phyloP scores from a whole-genome alignment of 768 basidiomycete genomes.

The Tulasnella sp. region DNA sequence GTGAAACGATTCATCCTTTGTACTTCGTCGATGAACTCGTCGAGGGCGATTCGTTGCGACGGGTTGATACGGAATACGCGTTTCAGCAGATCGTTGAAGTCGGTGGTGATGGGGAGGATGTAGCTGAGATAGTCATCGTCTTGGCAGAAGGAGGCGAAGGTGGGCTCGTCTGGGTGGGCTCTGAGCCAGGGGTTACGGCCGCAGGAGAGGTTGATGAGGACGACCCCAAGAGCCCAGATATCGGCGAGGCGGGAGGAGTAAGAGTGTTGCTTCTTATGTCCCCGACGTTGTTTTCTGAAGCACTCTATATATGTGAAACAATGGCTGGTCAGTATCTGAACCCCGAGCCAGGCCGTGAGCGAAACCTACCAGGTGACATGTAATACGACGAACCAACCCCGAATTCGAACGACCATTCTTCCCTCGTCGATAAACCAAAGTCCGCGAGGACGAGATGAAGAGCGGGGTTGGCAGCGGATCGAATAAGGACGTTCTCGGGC shows the following conservation, averaged over 20 bases:
- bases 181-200: constrained; percentile 96
- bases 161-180: constrained; percentile 46
- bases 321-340: not conserved
- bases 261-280: constrained; percentile 51
- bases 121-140: constrained; percentile 39
- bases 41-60: constrained; percentile 15
- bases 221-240: constrained; percentile 94
- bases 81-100: constrained; percentile 39
- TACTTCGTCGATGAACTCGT: constrained; percentile 21
- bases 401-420: constrained; percentile 37
- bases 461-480: constrained; percentile 31
- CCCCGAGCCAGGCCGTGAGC: not conserved
- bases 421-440: constrained; percentile 40
- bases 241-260: constrained; percentile 91
- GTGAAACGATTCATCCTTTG: constrained; percentile 10
- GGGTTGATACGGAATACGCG: constrained; percentile 36
- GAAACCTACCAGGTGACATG: constrained; percentile 37
- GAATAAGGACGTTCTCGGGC: constrained; percentile 45
- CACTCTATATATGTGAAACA: constrained; percentile 39
- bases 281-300: constrained; percentile 47
- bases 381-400: constrained; percentile 41
- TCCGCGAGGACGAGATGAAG: constrained; percentile 37
- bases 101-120: constrained; percentile 41
- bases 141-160: constrained; percentile 39
- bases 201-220: constrained; percentile 91